These are phyloP conservation scores for Malassezia dermatis DNA, from an alignment of 1,284 basidiomycete genomes.

Conservation along the genomic window DNA sequence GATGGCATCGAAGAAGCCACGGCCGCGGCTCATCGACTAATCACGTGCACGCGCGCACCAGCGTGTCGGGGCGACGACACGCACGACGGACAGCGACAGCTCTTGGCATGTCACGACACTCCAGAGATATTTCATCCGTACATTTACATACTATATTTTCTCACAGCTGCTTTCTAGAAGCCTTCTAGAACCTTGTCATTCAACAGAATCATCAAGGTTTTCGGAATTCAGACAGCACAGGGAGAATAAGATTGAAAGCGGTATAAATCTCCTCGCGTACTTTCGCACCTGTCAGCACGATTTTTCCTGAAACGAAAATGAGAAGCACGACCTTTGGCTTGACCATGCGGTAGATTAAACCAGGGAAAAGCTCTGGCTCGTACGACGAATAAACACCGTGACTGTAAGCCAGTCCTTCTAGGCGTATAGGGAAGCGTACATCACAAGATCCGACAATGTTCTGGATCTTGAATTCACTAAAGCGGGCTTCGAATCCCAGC, in stretches of 20 bases:
- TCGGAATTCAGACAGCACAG: slow-evolving; percentile 50
- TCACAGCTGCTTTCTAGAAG: background rate
- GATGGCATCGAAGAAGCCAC: background rate
- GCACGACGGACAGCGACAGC: background rate
- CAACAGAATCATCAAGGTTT: slow-evolving; percentile 25
- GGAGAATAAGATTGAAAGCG: slow-evolving; percentile 96
- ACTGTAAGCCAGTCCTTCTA: slow-evolving; percentile 93
- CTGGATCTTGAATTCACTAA: slow-evolving; percentile 99
- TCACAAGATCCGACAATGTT: slow-evolving; percentile 95
- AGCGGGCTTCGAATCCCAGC: slow-evolving; percentile 97
- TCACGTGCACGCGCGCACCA: background rate
- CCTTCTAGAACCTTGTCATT: background rate
- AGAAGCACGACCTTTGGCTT: slow-evolving; percentile 97
- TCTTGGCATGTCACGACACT: background rate
- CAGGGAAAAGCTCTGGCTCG: slow-evolving; percentile 97
- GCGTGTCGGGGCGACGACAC: background rate
- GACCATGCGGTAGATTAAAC: slow-evolving; percentile 98
- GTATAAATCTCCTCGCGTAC: slow-evolving; percentile 98
- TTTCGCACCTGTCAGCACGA: slow-evolving; percentile 97
- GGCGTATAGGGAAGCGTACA: slow-evolving; percentile 96
- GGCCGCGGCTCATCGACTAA: background rate
- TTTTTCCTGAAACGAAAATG: slow-evolving; percentile 98
- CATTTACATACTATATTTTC: background rate
- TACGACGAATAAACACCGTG: slow-evolving; percentile 98
- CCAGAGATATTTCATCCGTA: background rate